These are phyloP conservation scores for Candida berthetii DNA, from an alignment of 805 yeast genomes.

Conservation along the genomic window DNA sequence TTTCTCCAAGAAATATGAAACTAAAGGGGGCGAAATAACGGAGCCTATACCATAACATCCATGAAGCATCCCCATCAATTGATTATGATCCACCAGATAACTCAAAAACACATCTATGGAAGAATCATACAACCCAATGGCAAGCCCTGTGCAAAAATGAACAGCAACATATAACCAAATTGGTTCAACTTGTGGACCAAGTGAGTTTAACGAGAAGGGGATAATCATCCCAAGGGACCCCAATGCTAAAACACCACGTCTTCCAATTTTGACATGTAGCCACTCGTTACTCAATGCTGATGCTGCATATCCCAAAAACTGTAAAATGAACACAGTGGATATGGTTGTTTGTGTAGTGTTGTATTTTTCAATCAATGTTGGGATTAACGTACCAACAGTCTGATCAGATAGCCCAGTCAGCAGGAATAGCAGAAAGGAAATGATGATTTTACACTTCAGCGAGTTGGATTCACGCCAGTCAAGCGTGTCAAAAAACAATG, in stretches of 20 bases:
- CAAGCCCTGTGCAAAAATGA: constrained; percentile 42
- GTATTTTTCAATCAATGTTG: constrained; percentile 42
- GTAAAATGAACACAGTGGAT: constrained; percentile 44
- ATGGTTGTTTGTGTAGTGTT: constrained; percentile 39
- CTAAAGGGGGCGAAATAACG: constrained; percentile 59
- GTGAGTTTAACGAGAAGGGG: constrained; percentile 31
- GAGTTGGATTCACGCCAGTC: constrained; percentile 25
- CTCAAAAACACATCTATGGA: constrained; percentile 43
- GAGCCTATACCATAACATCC: constrained; percentile 73
- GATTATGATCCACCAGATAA: constrained; percentile 45
- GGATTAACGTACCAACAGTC: constrained; percentile 53
- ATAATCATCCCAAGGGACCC: constrained; percentile 29
- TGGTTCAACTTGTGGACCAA: constrained; percentile 27
- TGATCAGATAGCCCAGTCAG: constrained; percentile 55
- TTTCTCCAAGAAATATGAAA: constrained; percentile 33
- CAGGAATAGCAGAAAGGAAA: constrained; percentile 32
- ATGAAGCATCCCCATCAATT: constrained; percentile 55
- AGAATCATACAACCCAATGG: constrained; percentile 53
- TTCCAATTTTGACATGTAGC: constrained; percentile 37
- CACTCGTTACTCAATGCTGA: constrained; percentile 44
- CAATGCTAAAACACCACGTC: constrained; percentile 35
- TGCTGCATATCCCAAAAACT: constrained; percentile 47
- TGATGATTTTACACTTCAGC: constrained; percentile 35
- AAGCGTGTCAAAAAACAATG: background rate
- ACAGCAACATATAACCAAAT: constrained; percentile 28